Conservation (phyloP, 139 green algal genomes). For the Coelastrella sp. region DNA sequence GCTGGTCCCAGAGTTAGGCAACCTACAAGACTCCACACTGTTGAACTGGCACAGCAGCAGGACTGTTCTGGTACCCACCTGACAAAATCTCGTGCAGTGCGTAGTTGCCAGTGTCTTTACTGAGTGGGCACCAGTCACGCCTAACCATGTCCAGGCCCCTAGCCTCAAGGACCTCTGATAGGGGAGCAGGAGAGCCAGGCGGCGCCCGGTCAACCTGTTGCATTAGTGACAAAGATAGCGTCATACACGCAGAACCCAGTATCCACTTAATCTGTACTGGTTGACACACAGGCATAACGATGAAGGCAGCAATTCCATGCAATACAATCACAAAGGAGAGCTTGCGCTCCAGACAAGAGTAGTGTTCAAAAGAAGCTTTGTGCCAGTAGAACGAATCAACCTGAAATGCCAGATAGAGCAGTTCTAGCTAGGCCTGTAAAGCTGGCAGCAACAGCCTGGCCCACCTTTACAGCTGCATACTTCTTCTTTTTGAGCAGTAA, state of each 20-base stretch:
- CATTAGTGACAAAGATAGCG: no score
- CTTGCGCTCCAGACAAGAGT: background rate
- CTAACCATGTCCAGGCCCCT: slow-evolving; percentile 99
- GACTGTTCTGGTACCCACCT: background rate
- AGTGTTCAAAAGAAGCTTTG: background rate
- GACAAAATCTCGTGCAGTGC: slow-evolving; percentile 89
- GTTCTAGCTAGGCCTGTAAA: background rate
- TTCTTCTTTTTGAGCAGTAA: slow-evolving; percentile 99
- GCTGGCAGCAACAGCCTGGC: background rate
- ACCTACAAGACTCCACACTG: no score
- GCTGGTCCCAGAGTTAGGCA: no score
- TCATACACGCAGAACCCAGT: no score
- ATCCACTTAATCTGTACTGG: no score
- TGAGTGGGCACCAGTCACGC: slow-evolving; percentile 96
- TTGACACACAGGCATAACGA: no score
- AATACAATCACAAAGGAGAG: background rate
- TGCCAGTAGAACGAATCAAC: no score
- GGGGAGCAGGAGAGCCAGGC: background rate
- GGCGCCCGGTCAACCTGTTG: slow-evolving; percentile 24
- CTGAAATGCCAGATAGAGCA: no score
- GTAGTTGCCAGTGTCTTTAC: slow-evolving; percentile 92
- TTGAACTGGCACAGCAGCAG: background rate
- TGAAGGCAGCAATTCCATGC: no score
- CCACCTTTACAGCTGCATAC: slow-evolving; percentile 85
- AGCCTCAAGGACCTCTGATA: slow-evolving; percentile 82